Conservation (phyloP, 495 filamentous ascomycete species). For the Xylaria palmicola region DNA sequence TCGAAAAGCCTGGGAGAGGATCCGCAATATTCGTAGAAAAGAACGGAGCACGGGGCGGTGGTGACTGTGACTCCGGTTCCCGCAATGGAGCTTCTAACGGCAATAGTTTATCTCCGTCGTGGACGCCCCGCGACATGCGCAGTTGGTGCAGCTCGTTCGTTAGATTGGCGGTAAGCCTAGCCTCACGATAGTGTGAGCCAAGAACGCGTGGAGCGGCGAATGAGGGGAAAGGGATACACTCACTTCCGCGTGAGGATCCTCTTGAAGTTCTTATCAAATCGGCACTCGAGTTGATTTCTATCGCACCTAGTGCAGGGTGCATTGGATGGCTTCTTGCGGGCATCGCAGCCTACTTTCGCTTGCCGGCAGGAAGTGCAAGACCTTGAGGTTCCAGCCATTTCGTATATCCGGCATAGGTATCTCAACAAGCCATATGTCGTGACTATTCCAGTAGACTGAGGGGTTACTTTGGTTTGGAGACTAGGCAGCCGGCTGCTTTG, state of each 20-base stretch:
- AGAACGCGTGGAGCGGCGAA: not conserved
- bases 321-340: constrained; percentile 2
- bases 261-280: constrained; percentile 12
- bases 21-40: constrained; percentile 2
- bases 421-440: not conserved
- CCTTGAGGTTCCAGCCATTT: constrained; percentile 5
- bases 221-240: not conserved
- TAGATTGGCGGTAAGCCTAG: constrained; percentile 8
- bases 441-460: not conserved
- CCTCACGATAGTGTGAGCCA: not conserved
- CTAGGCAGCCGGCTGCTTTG: not conserved
- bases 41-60: not conserved
- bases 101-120: not conserved
- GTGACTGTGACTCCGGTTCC: not conserved
- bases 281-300: constrained; percentile 3
- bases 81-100: not conserved
- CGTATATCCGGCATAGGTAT: not conserved
- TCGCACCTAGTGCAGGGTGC: constrained; percentile 1
- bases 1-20: not conserved
- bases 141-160: constrained; percentile 12
- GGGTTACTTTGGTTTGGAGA: not conserved
- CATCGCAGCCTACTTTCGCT: constrained; percentile 9
- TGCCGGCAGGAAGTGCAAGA: constrained; percentile 8
- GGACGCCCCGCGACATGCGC: not conserved
- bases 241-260: constrained; percentile 9